A percentile compares a stretch with the other conserved stretches of the same genome.
Evolutionary conservation across 1,284 basidiomycete species (phyloP).

Genomic region (Naganishia sp.): DNA sequence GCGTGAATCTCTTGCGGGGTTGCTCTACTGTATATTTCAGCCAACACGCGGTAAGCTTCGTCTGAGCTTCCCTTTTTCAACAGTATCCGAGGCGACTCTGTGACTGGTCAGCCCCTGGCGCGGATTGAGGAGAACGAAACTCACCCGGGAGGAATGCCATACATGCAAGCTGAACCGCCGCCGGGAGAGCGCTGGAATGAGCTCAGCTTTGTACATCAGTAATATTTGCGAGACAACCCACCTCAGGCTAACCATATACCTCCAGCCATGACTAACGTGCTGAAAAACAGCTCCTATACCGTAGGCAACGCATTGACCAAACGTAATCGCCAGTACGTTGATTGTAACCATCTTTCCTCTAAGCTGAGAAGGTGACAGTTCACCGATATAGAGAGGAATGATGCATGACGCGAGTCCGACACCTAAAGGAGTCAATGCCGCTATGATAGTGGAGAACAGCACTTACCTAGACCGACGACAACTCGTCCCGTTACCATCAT

Average conservation of each 20-base stretch:
- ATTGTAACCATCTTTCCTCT: constrained; percentile 71
- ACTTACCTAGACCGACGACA: constrained; percentile 60
- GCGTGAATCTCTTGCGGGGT: constrained; percentile 65
- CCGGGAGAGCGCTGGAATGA: background rate
- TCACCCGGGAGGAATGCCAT: constrained; percentile 4
- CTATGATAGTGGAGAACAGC: constrained; percentile 19
- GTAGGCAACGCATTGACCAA: constrained; percentile 74
- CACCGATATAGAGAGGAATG: constrained; percentile 79
- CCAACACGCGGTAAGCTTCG: constrained; percentile 60
- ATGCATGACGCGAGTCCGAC: constrained; percentile 70
- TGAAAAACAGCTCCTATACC: constrained; percentile 73
- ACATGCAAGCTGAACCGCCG: background rate
- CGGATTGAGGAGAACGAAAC: background rate
- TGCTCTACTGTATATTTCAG: constrained; percentile 68
- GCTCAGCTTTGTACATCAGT: background rate
- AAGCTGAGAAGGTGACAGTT: constrained; percentile 67
- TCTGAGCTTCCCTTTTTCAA: constrained; percentile 61
- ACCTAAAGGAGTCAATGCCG: constrained; percentile 40
- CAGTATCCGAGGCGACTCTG: constrained; percentile 65
- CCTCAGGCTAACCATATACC: constrained; percentile 80
- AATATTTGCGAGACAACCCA: constrained; percentile 58
- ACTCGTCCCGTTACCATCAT: constrained; percentile 76
- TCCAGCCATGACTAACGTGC: constrained; percentile 67
- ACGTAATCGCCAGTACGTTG: constrained; percentile 54
- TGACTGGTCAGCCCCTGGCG: background rate